Base-by-base conservation (phyloP, 2,329 filamentous ascomycete genomes). In the Onygenales sp. region DNA sequence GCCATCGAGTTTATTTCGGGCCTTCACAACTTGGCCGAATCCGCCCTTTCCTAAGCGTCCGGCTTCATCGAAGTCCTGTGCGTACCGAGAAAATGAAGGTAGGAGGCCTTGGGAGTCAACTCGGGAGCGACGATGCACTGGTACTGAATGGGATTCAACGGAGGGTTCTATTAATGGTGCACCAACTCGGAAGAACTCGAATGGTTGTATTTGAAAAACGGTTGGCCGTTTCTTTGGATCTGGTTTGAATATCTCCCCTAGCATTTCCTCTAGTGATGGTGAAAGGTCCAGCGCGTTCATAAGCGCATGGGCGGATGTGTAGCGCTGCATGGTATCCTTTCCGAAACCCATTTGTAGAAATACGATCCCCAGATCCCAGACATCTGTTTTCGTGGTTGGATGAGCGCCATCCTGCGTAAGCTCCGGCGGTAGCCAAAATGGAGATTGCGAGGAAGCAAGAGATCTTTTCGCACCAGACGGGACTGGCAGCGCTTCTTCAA, bases 291-390 rank as follows among this genome's bases (percentile, higher is more conserved):
- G 72, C 1, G 83, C 82, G 10, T 85, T 83, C 65, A 89, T 84
- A 50, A 95, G 71, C 43, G 83, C 81, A 54, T 80, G 81, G 1
- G 92, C 91, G 0, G 89, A 94, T 13, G 84, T 84, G 67, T 93
- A 92, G 55, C 84, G 86, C 55, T 85, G 78, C 14, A 86, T 76
- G 6, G 89, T 81, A 59, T 89, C 83, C 36, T 89, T 76, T 2
- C 93, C 93, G 66, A 96, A 92, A 3, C 93, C 80, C 89, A 97
- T 96, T 67, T 98, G 92, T 41, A 95, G 70, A 61, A 96, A 87
- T 5, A 96, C 81, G 33, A 96, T 82, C 4, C 93, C 93, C 62
- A 98, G 83, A 60, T 96, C 88, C 93, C 93, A 98, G 7, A 97
- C 82, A 66, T 97, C 93, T 0, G 89, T 89, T 67, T 95, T 95